Evolutionary conservation across 1,284 basidiomycete species (phyloP).

Genomic region (Microbotryum scabiosae): DNA sequence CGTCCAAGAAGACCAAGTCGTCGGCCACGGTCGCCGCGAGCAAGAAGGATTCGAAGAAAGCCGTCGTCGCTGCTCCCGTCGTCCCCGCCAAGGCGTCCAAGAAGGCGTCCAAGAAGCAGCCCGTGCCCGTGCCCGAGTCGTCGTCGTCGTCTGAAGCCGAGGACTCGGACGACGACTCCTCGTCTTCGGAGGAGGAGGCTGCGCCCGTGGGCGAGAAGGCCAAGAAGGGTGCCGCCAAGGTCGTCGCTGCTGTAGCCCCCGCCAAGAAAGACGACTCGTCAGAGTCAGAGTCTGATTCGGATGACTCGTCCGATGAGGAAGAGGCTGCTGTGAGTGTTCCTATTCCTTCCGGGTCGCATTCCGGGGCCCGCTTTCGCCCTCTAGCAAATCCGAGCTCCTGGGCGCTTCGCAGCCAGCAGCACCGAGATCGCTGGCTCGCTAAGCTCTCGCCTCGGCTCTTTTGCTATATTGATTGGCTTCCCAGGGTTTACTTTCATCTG

Average conservation of each 20-base stretch:
- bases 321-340: not conserved
- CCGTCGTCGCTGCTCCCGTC: slow-evolving; percentile 24
- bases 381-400: too few relatives aligned
- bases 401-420: too few relatives aligned
- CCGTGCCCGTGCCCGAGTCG: slow-evolving; percentile 37
- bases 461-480: not conserved
- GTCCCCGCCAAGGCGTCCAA: slow-evolving; percentile 39
- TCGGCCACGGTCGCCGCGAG: slow-evolving; percentile 12
- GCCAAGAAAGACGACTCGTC: slow-evolving; percentile 27
- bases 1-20: slow-evolving; percentile 28
- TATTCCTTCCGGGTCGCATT: not conserved
- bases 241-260: slow-evolving; percentile 13
- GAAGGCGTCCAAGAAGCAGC: slow-evolving; percentile 40
- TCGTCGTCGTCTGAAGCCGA: slow-evolving; percentile 28
- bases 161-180: slow-evolving; percentile 33
- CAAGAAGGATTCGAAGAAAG: slow-evolving; percentile 28
- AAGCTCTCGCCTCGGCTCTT: too few relatives aligned
- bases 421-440: too few relatives aligned
- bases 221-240: slow-evolving; percentile 20
- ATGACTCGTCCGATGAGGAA: slow-evolving; percentile 3
- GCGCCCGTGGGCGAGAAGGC: not conserved
- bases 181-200: slow-evolving; percentile 28
- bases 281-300: slow-evolving; percentile 1
- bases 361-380: too few relatives aligned
- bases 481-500: not conserved